These are phyloP conservation scores for Phytophthora ramorum DNA, from an alignment of 352 stramenopile species.

Conservation along the genomic window DNA sequence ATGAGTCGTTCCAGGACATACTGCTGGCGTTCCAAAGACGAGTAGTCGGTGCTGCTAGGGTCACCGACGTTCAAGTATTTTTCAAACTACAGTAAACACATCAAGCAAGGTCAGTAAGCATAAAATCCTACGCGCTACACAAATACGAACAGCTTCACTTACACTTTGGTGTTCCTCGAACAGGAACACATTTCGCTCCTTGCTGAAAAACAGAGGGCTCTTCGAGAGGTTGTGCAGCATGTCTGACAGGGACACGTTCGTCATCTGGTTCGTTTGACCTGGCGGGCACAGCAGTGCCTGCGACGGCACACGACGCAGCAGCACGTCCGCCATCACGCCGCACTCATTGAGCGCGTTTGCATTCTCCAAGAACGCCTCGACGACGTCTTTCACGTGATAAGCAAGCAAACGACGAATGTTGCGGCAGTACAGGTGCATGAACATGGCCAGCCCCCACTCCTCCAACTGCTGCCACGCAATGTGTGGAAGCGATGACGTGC, in stretches of 20 bases:
- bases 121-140: neutral
- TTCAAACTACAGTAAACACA: slow-evolving; percentile 62
- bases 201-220: slow-evolving; percentile 79
- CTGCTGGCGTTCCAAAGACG: slow-evolving; percentile 80
- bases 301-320: slow-evolving; percentile 70
- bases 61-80: slow-evolving; percentile 90
- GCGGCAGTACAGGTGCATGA: slow-evolving; percentile 89
- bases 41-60: slow-evolving; percentile 70
- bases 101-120: slow-evolving; percentile 9
- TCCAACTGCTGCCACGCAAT: slow-evolving; percentile 82
- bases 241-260: slow-evolving; percentile 82
- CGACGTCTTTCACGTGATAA: slow-evolving; percentile 86
- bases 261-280: slow-evolving; percentile 76
- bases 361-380: slow-evolving; percentile 85
- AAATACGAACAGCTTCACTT: slow-evolving; percentile 26
- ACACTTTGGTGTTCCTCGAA: slow-evolving; percentile 85
- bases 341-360: slow-evolving; percentile 81
- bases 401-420: slow-evolving; percentile 83
- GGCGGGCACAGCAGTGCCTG: slow-evolving; percentile 82
- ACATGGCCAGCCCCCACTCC: slow-evolving; percentile 80
- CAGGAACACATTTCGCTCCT: slow-evolving; percentile 74
- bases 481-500: slow-evolving; percentile 74
- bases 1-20: slow-evolving; percentile 87
- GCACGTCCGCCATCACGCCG: slow-evolving; percentile 80
- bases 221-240: slow-evolving; percentile 74